Evolutionary conservation across 352 stramenopile genomes (phyloP), one percentile per base, ranked within the genome.

Genomic region (Aphanomyces stellatus): DNA sequence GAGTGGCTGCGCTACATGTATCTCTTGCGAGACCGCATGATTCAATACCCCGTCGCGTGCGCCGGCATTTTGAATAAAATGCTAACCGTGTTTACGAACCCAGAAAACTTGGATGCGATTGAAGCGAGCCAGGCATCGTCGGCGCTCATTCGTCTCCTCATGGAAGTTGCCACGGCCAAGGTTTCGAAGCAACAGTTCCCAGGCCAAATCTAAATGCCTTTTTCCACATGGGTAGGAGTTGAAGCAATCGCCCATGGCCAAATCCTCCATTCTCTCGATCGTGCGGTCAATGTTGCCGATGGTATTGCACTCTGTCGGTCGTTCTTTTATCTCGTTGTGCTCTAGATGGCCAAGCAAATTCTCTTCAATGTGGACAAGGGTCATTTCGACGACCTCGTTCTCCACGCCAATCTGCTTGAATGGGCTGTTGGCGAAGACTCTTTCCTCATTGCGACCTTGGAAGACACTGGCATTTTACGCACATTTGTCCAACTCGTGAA

Each of bases 1-100:
- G 60, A 67, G 22, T 67, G 60, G 60, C 6, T 59, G 24, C 43
- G 60, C 4, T 67, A 67, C 60, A 49, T 67, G 15, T 57, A 67
- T 33, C 8, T 67, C 27, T 24, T 67, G 11, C 43, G 60, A 11
- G 60, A 67, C 49, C 60, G 60, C 15, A 67, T 67, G 27, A n/a
- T 67, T 5, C 60, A 67, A 28, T 48, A 51, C 19, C 60, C 60
- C n/a, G 28, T 37, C 15, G 40, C 43, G 3, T 67, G 60, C 22
- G 28, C 60, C n/a, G 42, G n/a, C 22, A 56, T 67, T 28, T 25
- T 67, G 11, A 37, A 43, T 13, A 49, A 46, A 13, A 35, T 67
- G 11, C 19, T 40, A 3, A 3, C 19, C 28, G n/a, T 67, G 17
- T 67, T 67, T 31, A 22, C 31, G n/a, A 34, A 10, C 13, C 40